Conservation (phyloP, 2,329 filamentous ascomycete species). For the Colletotrichum viniferum region DNA sequence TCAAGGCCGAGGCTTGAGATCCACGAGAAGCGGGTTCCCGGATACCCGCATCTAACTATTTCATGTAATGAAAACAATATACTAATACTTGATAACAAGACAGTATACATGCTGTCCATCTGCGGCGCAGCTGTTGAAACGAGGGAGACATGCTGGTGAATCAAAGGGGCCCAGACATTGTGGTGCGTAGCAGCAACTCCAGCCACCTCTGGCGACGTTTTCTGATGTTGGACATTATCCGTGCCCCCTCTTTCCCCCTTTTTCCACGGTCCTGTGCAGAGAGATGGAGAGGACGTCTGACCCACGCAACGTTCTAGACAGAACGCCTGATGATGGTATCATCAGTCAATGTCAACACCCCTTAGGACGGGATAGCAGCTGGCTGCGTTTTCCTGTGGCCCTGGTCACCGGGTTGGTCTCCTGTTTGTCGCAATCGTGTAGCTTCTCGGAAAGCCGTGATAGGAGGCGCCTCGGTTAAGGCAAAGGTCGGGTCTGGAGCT, state of each 20-base stretch:
- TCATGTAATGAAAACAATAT: neutral
- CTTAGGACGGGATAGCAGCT: neutral
- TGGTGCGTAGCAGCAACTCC: neutral
- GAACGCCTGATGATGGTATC: neutral
- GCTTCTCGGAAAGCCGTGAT: neutral
- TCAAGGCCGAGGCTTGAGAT: neutral
- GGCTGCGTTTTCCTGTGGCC: neutral
- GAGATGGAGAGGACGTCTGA: neutral
- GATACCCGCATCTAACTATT: neutral
- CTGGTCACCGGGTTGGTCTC: neutral
- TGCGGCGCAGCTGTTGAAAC: neutral
- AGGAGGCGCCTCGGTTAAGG: neutral
- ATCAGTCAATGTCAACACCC: neutral
- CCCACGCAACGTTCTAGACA: neutral
- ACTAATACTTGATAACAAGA: slow-evolving; percentile 10
- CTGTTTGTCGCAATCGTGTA: neutral
- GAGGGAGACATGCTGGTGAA: neutral
- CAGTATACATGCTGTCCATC: neutral
- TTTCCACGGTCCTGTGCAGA: neutral
- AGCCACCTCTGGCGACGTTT: neutral
- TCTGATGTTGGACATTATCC: neutral
- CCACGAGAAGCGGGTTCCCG: neutral
- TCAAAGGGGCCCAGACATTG: neutral
- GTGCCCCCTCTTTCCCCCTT: no score
- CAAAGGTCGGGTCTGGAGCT: neutral